phyloP scores from a whole-genome alignment of 768 basidiomycete genomes.

The Panus rudis region DNA sequence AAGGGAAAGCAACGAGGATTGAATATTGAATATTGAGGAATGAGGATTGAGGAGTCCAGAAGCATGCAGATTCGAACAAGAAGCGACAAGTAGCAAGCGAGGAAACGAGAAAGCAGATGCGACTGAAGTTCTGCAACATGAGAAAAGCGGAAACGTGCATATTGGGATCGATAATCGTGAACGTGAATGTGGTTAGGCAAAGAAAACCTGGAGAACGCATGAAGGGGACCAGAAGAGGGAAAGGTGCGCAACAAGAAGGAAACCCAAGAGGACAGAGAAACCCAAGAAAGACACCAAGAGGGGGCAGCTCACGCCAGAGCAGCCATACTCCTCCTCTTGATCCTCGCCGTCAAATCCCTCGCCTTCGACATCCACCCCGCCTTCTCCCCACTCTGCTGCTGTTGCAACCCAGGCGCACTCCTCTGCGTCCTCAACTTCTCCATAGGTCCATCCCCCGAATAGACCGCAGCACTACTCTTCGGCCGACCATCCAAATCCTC shows the following conservation, averaged over 20 bases:
- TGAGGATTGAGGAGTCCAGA: too few species aligned
- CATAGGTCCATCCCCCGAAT: slow-evolving; percentile 2
- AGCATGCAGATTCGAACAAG: too few species aligned
- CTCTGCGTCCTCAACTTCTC: slow-evolving; percentile 9
- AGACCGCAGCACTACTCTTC: slow-evolving; percentile 8
- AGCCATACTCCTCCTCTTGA: slow-evolving; percentile 18
- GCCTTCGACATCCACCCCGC: slow-evolving; percentile 17
- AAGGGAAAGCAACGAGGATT: too few species aligned
- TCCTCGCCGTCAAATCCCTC: slow-evolving; percentile 16
- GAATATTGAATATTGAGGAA: too few species aligned
- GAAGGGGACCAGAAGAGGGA: neutral
- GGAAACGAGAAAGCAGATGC: too few species aligned
- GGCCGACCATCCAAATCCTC: neutral
- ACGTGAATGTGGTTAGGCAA: too few species aligned
- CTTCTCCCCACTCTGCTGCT: slow-evolving; percentile 5
- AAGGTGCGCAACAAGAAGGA: neutral
- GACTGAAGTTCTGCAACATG: neutral
- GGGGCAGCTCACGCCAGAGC: slow-evolving; percentile 4
- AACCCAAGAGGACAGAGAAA: neutral
- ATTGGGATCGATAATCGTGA: too few species aligned
- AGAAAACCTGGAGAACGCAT: neutral
- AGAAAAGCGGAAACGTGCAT: too few species aligned
- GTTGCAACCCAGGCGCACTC: slow-evolving; percentile 9
- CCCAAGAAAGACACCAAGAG: neutral
- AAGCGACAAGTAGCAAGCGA: too few species aligned